phyloP scores from a whole-genome alignment of 2,329 filamentous ascomycete species.

The Penicillium thymicola region DNA sequence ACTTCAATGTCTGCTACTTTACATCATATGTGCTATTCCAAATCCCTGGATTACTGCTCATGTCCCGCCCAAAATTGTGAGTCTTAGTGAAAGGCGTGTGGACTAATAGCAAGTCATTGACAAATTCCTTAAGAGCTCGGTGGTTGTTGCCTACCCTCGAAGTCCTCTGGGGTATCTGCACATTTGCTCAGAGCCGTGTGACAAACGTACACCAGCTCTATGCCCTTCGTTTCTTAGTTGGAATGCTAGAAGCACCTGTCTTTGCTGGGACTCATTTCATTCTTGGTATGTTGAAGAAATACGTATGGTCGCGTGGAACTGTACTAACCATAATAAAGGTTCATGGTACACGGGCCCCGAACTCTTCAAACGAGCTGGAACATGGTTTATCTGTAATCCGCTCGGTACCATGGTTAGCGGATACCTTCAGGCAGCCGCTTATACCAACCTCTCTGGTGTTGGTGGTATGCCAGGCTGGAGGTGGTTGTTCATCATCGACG shows the following conservation, averaged over 20 bases:
- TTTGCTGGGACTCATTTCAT: conserved; percentile 36
- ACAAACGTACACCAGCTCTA: conserved; percentile 35
- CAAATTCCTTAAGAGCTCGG: conserved; percentile 20
- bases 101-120: not conserved
- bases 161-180: conserved; percentile 35
- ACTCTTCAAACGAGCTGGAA: conserved; percentile 53
- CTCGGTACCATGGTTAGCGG: conserved; percentile 58
- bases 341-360: conserved; percentile 46
- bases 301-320: too few species aligned
- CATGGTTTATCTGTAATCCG: conserved; percentile 54
- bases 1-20: conserved; percentile 32
- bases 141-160: conserved; percentile 33
- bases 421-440: conserved; percentile 55
- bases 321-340: conserved; percentile 13
- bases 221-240: conserved; percentile 34
- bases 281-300: conserved; percentile 18
- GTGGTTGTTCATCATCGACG: conserved; percentile 59
- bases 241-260: conserved; percentile 33
- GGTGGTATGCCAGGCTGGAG: conserved; percentile 52
- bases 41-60: conserved; percentile 28
- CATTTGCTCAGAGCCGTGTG: conserved; percentile 33
- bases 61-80: conserved; percentile 30
- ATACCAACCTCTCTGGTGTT: conserved; percentile 51
- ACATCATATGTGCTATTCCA: conserved; percentile 34
- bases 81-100: not conserved